A percentile compares a stretch with the other conserved stretches of the same genome.
These are phyloP conservation scores for Sporobolomyces roseus DNA, from an alignment of 768 basidiomycete genomes.

Conservation along the genomic window DNA sequence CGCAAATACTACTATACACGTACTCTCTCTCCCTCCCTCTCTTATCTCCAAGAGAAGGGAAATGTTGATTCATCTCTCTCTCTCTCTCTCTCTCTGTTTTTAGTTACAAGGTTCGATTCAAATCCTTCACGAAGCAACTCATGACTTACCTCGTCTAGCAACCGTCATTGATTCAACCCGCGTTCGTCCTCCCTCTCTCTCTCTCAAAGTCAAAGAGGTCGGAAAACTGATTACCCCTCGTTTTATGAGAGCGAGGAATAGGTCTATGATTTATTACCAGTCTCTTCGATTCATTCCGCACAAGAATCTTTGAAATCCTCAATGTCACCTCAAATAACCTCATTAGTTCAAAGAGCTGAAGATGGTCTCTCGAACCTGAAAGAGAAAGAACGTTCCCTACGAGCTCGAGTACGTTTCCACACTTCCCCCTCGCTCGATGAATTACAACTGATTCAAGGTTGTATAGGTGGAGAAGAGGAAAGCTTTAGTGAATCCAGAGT, in stretches of 20 bases:
- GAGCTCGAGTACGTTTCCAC: background rate
- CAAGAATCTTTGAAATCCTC: too few relatives aligned
- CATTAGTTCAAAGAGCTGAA: slow-evolving; percentile 22
- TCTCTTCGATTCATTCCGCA: too few relatives aligned
- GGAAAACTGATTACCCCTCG: too few relatives aligned
- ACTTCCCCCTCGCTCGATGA: background rate
- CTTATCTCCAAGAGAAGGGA: background rate
- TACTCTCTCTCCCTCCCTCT: background rate
- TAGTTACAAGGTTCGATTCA: slow-evolving; percentile 23
- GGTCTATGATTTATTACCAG: too few relatives aligned
- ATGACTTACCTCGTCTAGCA: slow-evolving; percentile 25
- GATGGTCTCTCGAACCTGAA: too few relatives aligned
- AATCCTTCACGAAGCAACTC: slow-evolving; percentile 18
- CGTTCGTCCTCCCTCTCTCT: slow-evolving; percentile 14
- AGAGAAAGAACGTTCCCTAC: background rate
- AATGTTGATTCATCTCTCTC: background rate
- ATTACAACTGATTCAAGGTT: background rate
- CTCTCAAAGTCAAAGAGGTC: too few relatives aligned
- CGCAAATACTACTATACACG: too few relatives aligned
- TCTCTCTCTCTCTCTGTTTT: background rate
- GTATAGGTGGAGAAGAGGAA: slow-evolving; percentile 6
- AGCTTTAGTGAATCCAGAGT: background rate
- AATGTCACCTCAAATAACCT: slow-evolving; percentile 35
- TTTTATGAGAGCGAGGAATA: too few relatives aligned
- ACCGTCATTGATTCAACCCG: slow-evolving; percentile 16